phyloP scores from a whole-genome alignment of 179 eudicot species.

The Gypsophila paniculata region DNA sequence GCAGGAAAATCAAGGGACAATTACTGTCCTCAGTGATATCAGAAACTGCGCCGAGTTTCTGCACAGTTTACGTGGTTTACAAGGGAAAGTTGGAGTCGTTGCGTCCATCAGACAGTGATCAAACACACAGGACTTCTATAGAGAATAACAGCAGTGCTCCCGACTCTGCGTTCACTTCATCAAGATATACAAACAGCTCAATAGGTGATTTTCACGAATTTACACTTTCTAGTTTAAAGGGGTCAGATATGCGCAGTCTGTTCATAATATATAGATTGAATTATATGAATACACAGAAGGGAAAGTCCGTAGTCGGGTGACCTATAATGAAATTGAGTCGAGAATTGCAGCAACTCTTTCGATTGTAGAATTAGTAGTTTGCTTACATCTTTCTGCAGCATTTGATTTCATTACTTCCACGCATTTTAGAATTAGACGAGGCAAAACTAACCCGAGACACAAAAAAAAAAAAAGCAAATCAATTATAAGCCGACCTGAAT shows the following conservation, averaged over 20 bases:
- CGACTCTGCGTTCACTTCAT: constrained; percentile 46
- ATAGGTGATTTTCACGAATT: constrained; percentile 29
- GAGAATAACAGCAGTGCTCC: constrained; percentile 48
- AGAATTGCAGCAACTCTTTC: neutral
- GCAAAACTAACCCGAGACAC: no score
- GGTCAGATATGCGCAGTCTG: neutral
- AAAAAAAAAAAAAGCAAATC: no score
- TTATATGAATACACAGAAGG: no score
- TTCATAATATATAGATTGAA: no score
- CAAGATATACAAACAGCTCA: constrained; percentile 48
- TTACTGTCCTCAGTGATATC: constrained; percentile 60
- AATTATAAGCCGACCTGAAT: no score
- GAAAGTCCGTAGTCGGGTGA: no score
- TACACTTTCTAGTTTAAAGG: neutral
- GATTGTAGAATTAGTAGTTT: neutral
- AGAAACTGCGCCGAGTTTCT: constrained; percentile 55
- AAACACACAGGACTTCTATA: constrained; percentile 25
- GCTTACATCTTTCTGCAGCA: neutral
- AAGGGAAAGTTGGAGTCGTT: constrained; percentile 76
- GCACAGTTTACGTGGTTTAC: constrained; percentile 78
- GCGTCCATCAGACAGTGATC: constrained; percentile 58
- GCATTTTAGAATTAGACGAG: no score
- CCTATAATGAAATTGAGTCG: no score
- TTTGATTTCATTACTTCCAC: neutral
- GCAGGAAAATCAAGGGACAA: constrained; percentile 47